These are phyloP conservation scores for Quercus engelmannii DNA, from an alignment of 306 rosid genomes.

Conservation along the genomic window DNA sequence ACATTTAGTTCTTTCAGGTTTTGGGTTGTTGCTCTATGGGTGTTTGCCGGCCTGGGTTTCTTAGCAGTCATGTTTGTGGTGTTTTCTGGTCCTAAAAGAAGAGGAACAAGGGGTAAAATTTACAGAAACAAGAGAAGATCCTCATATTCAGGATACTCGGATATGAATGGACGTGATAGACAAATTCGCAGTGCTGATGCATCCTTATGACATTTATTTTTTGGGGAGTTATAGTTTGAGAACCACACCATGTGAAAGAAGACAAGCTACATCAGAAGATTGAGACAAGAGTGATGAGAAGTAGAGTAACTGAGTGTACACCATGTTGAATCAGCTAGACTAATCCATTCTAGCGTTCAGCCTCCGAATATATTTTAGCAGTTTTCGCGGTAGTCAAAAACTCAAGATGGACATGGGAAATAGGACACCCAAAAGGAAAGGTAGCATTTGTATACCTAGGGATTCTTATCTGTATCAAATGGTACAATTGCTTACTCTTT, in stretches of 20 bases:
- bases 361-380: background rate
- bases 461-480: background rate
- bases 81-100: conserved; percentile 58
- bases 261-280: background rate
- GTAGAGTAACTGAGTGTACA: background rate
- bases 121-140: conserved; percentile 64
- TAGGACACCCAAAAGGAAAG: background rate
- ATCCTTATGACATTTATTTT: conserved; percentile 14
- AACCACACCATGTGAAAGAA: background rate
- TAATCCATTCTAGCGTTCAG: conserved; percentile 1
- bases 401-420: background rate
- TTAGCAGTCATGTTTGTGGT: conserved; percentile 38
- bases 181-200: conserved; percentile 41
- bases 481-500: background rate
- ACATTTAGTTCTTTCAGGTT: conserved; percentile 62
- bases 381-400: background rate
- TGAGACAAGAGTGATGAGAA: background rate
- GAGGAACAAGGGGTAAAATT: conserved; percentile 53
- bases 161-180: conserved; percentile 60
- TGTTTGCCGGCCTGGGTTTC: conserved; percentile 74
- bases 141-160: conserved; percentile 49
- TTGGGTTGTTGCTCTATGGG: conserved; percentile 82
- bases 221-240: conserved; percentile 2
- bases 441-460: background rate
- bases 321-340: background rate